Evolutionary conservation across 352 stramenopile genomes (phyloP).

Genomic region (Globisporangium radiosum): DNA sequence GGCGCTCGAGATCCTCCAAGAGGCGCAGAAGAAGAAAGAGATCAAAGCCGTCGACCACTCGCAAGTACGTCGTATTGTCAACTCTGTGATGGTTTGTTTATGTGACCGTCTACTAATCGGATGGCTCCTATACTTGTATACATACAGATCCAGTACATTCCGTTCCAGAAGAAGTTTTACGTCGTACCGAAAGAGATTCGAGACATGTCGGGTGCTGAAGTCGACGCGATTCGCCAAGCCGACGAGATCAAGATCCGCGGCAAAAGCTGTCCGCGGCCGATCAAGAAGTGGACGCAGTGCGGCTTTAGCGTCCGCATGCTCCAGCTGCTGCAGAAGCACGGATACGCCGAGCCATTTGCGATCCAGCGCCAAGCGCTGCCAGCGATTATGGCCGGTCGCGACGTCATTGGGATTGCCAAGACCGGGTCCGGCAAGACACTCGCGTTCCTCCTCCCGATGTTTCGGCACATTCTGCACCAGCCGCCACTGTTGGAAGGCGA

Average conservation of each 20-base stretch:
- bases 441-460: constrained; percentile 90
- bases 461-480: constrained; percentile 94
- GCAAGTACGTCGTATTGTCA: constrained; percentile 22
- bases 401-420: constrained; percentile 99
- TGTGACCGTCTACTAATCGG: neutral
- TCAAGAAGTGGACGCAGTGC: constrained; percentile 96
- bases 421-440: constrained; percentile 92
- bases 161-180: constrained; percentile 99
- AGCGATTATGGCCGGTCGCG: constrained; percentile 97
- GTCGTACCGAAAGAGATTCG: constrained; percentile 94
- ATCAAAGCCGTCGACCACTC: constrained; percentile 96
- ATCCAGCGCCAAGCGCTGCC: constrained; percentile 97
- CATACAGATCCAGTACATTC: constrained; percentile 90
- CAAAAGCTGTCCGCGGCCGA: constrained; percentile 92
- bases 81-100: neutral
- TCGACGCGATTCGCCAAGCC: constrained; percentile 71
- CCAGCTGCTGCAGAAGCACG: constrained; percentile 90
- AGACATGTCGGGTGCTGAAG: constrained; percentile 81
- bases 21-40: constrained; percentile 90
- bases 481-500: constrained; percentile 90
- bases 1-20: constrained; percentile 87
- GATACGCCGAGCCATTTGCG: constrained; percentile 93
- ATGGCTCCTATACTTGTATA: neutral
- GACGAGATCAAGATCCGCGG: constrained; percentile 97
- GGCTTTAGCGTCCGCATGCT: constrained; percentile 96